Evolutionary conservation across 331 rosid genomes (phyloP).

Genomic region (Dryas integrifolia): DNA sequence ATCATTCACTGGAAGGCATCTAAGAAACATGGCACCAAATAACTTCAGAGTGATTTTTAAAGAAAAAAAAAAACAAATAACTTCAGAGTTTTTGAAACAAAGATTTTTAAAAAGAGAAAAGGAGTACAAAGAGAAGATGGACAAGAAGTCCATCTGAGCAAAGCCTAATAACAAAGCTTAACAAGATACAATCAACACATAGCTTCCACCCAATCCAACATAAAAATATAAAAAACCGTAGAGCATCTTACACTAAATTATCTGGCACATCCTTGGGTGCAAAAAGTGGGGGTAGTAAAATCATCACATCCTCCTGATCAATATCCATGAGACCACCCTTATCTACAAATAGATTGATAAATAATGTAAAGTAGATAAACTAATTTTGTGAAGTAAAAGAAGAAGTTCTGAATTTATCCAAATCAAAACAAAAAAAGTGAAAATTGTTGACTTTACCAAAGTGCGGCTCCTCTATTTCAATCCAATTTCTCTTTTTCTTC

Average conservation of each 20-base stretch:
- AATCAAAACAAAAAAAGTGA: constrained; percentile 14
- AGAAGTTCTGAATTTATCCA: not conserved
- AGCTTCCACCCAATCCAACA: not conserved
- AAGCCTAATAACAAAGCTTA: not conserved
- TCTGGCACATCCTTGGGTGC: constrained; percentile 75
- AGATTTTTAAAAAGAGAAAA: constrained; percentile 5
- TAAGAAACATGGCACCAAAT: too few species aligned
- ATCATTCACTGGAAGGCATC: not conserved
- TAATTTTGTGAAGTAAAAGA: not conserved
- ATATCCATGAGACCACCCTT: constrained; percentile 55
- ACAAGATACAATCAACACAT: not conserved
- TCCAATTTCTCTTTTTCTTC: constrained; percentile 61
- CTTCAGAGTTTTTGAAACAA: not conserved
- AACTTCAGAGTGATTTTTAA: not conserved
- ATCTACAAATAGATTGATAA: constrained; percentile 30
- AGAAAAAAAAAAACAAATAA: constrained; percentile 3
- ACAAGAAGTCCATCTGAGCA: not conserved
- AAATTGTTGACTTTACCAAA: constrained; percentile 49
- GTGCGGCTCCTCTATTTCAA: constrained; percentile 53
- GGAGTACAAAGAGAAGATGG: not conserved
- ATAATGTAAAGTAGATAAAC: not conserved
- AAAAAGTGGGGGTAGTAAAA: constrained; percentile 68
- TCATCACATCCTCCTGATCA: constrained; percentile 77
- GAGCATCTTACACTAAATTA: constrained; percentile 65
- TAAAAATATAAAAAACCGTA: constrained; percentile 5